A percentile compares a stretch with the other conserved stretches of the same genome.
Evolutionary conservation across 768 basidiomycete species (phyloP).

Genomic region (Ramaria sp.): DNA sequence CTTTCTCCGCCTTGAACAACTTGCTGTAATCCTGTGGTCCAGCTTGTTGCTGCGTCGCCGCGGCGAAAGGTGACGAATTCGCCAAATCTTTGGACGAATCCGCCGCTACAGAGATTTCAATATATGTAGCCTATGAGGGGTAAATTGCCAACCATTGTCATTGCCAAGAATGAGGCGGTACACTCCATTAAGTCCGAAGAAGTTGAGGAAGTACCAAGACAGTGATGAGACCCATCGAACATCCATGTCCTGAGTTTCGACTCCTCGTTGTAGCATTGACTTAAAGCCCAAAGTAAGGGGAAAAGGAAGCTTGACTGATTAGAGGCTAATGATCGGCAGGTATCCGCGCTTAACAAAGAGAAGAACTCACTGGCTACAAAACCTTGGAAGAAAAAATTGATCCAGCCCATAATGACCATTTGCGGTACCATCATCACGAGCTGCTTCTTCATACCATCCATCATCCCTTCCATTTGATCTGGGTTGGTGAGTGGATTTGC

Average conservation of each 20-base stretch:
- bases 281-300: slow-evolving; percentile 96
- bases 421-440: slow-evolving; percentile 99
- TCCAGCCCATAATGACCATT: slow-evolving; percentile 99
- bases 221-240: slow-evolving; percentile 98
- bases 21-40: slow-evolving; percentile 79
- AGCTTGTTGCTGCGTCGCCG: slow-evolving; percentile 29
- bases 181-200: slow-evolving; percentile 93
- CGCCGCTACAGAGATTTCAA: slow-evolving; percentile 41
- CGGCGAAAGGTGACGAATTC: slow-evolving; percentile 58
- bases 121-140: slow-evolving; percentile 3
- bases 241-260: slow-evolving; percentile 93
- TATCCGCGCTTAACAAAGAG: not conserved
- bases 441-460: slow-evolving; percentile 98
- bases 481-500: slow-evolving; percentile 86
- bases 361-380: slow-evolving; percentile 84
- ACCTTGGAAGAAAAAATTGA: slow-evolving; percentile 98
- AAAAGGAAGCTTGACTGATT: slow-evolving; percentile 87
- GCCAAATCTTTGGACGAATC: slow-evolving; percentile 65
- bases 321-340: not conserved
- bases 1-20: slow-evolving; percentile 81
- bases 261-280: slow-evolving; percentile 92
- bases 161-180: slow-evolving; percentile 89
- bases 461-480: slow-evolving; percentile 93
- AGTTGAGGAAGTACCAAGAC: slow-evolving; percentile 99
- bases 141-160: slow-evolving; percentile 62